These are phyloP conservation scores for Naematelia encephala DNA, from an alignment of 768 basidiomycete genomes.

Conservation along the genomic window DNA sequence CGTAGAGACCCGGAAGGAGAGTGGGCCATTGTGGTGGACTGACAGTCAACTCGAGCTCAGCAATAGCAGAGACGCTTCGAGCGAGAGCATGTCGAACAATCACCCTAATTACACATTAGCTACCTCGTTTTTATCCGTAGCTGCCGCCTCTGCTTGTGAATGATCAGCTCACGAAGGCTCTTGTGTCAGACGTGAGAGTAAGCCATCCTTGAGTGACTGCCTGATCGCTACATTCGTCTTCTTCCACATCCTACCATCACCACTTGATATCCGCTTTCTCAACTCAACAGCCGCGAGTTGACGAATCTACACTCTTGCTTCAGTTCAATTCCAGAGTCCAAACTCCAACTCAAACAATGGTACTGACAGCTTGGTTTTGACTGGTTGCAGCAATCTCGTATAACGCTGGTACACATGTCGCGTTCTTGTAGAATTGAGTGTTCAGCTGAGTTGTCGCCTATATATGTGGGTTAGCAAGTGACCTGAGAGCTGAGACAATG, in stretches of 20 bases:
- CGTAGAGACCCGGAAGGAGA: constrained; percentile 81
- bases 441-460: constrained; percentile 90
- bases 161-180: constrained; percentile 67
- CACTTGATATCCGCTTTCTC: constrained; percentile 80
- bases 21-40: constrained; percentile 63
- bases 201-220: constrained; percentile 74
- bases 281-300: constrained; percentile 97
- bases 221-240: constrained; percentile 65
- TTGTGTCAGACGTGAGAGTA: constrained; percentile 71
- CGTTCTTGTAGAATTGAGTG: constrained; percentile 86
- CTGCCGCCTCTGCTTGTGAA: too few relatives aligned
- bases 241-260: constrained; percentile 79
- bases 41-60: constrained; percentile 70
- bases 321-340: not conserved
- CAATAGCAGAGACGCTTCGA: constrained; percentile 88
- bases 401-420: constrained; percentile 84
- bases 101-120: constrained; percentile 56
- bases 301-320: constrained; percentile 62
- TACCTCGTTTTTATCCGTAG: too few relatives aligned
- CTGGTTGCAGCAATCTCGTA: constrained; percentile 80
- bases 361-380: constrained; percentile 74
- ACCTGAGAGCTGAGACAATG: not conserved
- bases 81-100: constrained; percentile 90
- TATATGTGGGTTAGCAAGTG: constrained; percentile 9
- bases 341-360: too few relatives aligned